Conservation (phyloP, 1,284 basidiomycete genomes). For the Phellopilus nigrolimitatus region DNA sequence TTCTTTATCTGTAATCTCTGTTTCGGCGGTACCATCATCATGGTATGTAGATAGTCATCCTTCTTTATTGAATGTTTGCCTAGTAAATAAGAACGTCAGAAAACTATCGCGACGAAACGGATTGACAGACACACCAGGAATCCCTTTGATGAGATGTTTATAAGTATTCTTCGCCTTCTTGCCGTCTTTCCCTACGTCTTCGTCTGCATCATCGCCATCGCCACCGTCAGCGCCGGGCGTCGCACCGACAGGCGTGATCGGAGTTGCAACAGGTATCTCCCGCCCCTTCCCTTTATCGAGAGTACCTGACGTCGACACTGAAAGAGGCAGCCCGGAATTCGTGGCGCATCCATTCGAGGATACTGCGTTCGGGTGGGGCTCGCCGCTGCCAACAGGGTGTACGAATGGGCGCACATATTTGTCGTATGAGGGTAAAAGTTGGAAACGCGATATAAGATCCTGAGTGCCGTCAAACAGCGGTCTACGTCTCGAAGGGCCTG, state of each 20-base stretch:
- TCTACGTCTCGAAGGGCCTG: constrained; percentile 40
- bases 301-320: constrained; percentile 18
- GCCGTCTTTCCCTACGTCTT: constrained; percentile 43
- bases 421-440: constrained; percentile 65
- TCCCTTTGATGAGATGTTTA: constrained; percentile 69
- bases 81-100: constrained; percentile 26
- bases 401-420: constrained; percentile 60
- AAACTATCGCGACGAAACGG: constrained; percentile 11
- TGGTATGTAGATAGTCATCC: constrained; percentile 62
- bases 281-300: constrained; percentile 60
- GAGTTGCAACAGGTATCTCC: constrained; percentile 31
- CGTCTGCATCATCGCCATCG: constrained; percentile 48
- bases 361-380: constrained; percentile 25
- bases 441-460: constrained; percentile 66
- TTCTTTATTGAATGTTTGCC: constrained; percentile 81
- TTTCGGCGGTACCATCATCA: constrained; percentile 67
- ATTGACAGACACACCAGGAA: constrained; percentile 54
- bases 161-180: constrained; percentile 78
- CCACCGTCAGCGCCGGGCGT: constrained; percentile 42
- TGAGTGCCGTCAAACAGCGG: constrained; percentile 62
- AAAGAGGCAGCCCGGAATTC: not conserved
- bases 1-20: constrained; percentile 57
- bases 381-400: constrained; percentile 26
- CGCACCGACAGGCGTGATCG: constrained; percentile 26
- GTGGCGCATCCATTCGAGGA: constrained; percentile 22